Conservation (phyloP, 2,329 filamentous ascomycete species). For the Colletotrichum neosansevieriae region DNA sequence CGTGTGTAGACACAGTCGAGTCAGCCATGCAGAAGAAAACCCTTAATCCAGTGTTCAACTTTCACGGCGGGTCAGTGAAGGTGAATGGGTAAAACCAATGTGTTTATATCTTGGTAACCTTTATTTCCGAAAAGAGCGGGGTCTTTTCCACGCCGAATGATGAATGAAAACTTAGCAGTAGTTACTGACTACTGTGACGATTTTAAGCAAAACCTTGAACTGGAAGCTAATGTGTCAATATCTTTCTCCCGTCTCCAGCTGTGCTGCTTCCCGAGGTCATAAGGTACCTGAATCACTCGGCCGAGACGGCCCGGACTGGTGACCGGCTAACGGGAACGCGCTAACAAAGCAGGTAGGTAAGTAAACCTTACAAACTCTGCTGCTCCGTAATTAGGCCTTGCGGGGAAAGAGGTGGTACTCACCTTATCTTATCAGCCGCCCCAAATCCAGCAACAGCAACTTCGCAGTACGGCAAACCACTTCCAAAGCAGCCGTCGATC, state of each 20-base stretch:
- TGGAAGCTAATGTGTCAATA: too few relatives aligned
- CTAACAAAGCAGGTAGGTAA: slow-evolving; percentile 8
- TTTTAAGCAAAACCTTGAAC: too few relatives aligned
- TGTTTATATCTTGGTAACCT: too few relatives aligned
- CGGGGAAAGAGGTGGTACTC: slow-evolving; percentile 21
- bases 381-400: slow-evolving; percentile 5
- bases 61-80: too few relatives aligned
- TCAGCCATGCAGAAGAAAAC: slow-evolving; percentile 15
- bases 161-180: too few relatives aligned
- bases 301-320: slow-evolving; percentile 14
- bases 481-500: slow-evolving; percentile 17
- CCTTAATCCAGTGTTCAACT: neutral
- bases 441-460: slow-evolving; percentile 10
- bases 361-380: slow-evolving; percentile 14
- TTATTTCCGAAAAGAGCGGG: too few relatives aligned
- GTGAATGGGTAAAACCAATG: too few relatives aligned
- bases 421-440: slow-evolving; percentile 36
- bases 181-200: too few relatives aligned
- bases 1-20: slow-evolving; percentile 8
- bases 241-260: too few relatives aligned
- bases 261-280: too few relatives aligned
- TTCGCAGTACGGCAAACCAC: slow-evolving; percentile 1
- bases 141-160: too few relatives aligned
- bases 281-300: neutral
- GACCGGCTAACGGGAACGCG: slow-evolving; percentile 21